Evolutionary conservation across 192 early-diverging fungal species (phyloP), one percentile per base, ranked within the genome.

Genomic region (Dissophora globulifera): DNA sequence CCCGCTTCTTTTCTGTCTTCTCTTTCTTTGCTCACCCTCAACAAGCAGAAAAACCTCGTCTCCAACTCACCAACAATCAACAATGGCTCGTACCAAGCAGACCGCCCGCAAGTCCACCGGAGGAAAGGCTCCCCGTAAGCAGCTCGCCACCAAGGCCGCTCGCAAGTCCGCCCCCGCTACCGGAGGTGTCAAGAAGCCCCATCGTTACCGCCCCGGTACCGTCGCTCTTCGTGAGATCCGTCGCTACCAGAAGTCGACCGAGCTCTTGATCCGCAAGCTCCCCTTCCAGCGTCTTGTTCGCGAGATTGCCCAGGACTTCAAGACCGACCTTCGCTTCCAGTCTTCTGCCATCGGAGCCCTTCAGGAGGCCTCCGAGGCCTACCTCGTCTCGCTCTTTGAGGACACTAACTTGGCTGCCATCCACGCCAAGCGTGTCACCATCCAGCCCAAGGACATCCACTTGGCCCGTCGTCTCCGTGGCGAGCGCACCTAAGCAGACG

Each of bases 381-480:
- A 95, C 81, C 86, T 96, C 31, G 95, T 94, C 54, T 83, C 86
- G 13, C 86, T 95, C 41, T 96, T 96, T 54, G 98, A 97, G 84
- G 96, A 98, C 84, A 99, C 96, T 81, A 99, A 99, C 85, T 87
- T 99, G 84, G 96, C 96, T 31, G 98, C 96, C 68, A 96, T 98
- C 85, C 96, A 98, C 84, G 97, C 95, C 85, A 97, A 97, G 90
- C 93, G 97, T 84, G 97, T 99, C 76, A 99, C 97, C 80, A 99
- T 99, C 87, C 96, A 98, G 84, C 97, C 96, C 81, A 97, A 97
- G 90, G 97, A 99, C 80, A 93, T 99, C 79, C 97, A 99, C 84
- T 87, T 99, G 69, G 96, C 96, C 70, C 92, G 94, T 64, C 92
- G 96, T 87, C 93, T 98, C 69, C 92, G 93, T 76, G 93, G 93